Percentiles rank a stretch among this genome's conserved stretches.
phyloP scores from a whole-genome alignment of 345 rosid species.

The Aegle marmelos region DNA sequence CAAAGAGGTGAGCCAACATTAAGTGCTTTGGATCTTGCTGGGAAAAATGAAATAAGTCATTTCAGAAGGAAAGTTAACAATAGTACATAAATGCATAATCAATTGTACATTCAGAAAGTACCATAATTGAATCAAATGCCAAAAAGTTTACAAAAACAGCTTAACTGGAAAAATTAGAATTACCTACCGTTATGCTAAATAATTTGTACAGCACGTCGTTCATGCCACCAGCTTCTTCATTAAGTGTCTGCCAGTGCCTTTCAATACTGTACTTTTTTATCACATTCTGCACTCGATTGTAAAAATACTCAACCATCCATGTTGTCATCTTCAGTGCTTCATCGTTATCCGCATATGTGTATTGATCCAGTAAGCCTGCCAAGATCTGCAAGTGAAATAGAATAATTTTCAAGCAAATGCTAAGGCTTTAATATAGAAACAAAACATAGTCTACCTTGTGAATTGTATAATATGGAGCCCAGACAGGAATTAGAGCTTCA shows the following conservation, averaged over 20 bases:
- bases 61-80: conserved; percentile 1
- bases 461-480: conserved; percentile 69
- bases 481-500: conserved; percentile 45
- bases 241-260: conserved; percentile 45
- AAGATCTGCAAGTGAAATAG: conserved; percentile 31
- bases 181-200: conserved; percentile 36
- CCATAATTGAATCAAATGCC: not conserved
- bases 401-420: not conserved
- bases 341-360: conserved; percentile 33
- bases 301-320: conserved; percentile 56
- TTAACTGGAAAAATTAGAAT: not conserved
- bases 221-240: conserved; percentile 65
- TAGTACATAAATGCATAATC: not conserved
- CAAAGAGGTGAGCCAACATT: conserved; percentile 51
- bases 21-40: conserved; percentile 51
- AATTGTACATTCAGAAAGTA: not conserved
- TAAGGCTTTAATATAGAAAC: not conserved
- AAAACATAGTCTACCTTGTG: conserved; percentile 32
- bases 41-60: not conserved
- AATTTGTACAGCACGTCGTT: conserved; percentile 49
- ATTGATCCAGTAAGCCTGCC: conserved; percentile 56
- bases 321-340: conserved; percentile 39
- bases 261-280: conserved; percentile 32
- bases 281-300: conserved; percentile 44
- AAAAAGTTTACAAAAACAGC: not conserved